Evolutionary conservation across 2,329 filamentous ascomycete species (phyloP).

Genomic region (Fusarium scirpi): DNA sequence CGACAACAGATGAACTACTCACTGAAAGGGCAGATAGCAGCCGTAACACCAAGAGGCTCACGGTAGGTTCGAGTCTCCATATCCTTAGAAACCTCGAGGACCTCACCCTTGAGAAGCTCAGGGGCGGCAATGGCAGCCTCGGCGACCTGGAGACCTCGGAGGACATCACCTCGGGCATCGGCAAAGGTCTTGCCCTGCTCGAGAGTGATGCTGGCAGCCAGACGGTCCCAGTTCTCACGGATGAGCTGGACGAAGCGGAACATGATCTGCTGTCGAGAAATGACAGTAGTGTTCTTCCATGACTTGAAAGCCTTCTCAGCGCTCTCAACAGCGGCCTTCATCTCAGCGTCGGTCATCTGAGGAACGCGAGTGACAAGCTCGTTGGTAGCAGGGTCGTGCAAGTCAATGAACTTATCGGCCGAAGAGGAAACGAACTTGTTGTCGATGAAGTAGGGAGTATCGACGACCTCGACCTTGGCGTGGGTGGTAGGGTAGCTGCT

Average conservation of each 20-base stretch:
- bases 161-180: conserved; percentile 84
- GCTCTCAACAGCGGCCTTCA: conserved; percentile 79
- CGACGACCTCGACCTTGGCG: conserved; percentile 74
- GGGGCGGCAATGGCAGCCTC: conserved; percentile 85
- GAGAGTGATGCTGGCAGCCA: conserved; percentile 86
- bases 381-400: conserved; percentile 87
- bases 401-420: conserved; percentile 79
- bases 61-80: conserved; percentile 89
- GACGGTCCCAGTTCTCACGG: conserved; percentile 84
- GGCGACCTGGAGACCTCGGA: conserved; percentile 85
- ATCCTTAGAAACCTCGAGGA: conserved; percentile 87
- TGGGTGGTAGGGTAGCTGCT: conserved; percentile 77
- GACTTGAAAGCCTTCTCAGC: conserved; percentile 80
- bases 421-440: conserved; percentile 79
- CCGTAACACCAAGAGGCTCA: conserved; percentile 83
- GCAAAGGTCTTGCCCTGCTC: conserved; percentile 92
- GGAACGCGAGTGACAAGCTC: conserved; percentile 86
- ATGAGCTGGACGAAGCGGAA: conserved; percentile 86
- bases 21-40: conserved; percentile 91
- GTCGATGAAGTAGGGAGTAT: conserved; percentile 86
- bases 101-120: conserved; percentile 84
- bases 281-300: conserved; percentile 79
- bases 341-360: conserved; percentile 82
- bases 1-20: conserved; percentile 50
- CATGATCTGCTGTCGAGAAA: conserved; percentile 85